Conservation (phyloP, 106 monocot species). For the Allium fistulosum region DNA sequence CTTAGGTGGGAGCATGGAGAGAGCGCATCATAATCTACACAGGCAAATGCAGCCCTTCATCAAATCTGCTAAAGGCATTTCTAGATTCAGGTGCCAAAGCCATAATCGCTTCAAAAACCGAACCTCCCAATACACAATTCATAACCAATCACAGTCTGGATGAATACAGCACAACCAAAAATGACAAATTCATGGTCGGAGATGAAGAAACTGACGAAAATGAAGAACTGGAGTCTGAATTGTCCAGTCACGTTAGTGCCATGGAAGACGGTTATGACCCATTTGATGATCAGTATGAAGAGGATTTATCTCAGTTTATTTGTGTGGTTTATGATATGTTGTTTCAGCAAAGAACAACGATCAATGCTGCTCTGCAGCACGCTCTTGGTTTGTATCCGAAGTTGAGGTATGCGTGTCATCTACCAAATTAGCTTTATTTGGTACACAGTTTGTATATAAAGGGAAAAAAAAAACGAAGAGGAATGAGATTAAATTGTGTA, state of each 20-base stretch:
- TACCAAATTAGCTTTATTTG: conserved; percentile 31
- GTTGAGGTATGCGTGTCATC: conserved; percentile 80
- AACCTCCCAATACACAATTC: conserved; percentile 45
- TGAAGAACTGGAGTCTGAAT: conserved; percentile 33
- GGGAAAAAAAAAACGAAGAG: too few relatives aligned
- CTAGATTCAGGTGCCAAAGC: conserved; percentile 94
- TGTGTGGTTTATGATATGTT: conserved; percentile 63
- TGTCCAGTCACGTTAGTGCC: conserved; percentile 58
- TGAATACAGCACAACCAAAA: conserved; percentile 26
- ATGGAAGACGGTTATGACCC: conserved; percentile 79
- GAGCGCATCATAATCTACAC: conserved; percentile 85
- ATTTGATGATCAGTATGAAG: conserved; percentile 62
- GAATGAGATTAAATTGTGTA: too few relatives aligned
- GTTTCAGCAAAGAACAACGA: conserved; percentile 62
- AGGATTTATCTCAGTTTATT: conserved; percentile 67
- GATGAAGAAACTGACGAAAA: conserved; percentile 62
- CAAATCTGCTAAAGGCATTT: conserved; percentile 71
- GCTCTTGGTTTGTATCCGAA: conserved; percentile 59
- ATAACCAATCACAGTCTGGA: conserved; percentile 21
- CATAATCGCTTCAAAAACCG: conserved; percentile 59
- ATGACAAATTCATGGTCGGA: conserved; percentile 76
- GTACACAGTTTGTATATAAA: too few relatives aligned
- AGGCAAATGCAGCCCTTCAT: conserved; percentile 59
- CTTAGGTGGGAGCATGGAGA: conserved; percentile 88
- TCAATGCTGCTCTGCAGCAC: conserved; percentile 63